Evolutionary conservation across 2,329 filamentous ascomycete genomes (phyloP), one percentile per base, ranked within the genome.

Genomic region (Plenodomus biglobosus): DNA sequence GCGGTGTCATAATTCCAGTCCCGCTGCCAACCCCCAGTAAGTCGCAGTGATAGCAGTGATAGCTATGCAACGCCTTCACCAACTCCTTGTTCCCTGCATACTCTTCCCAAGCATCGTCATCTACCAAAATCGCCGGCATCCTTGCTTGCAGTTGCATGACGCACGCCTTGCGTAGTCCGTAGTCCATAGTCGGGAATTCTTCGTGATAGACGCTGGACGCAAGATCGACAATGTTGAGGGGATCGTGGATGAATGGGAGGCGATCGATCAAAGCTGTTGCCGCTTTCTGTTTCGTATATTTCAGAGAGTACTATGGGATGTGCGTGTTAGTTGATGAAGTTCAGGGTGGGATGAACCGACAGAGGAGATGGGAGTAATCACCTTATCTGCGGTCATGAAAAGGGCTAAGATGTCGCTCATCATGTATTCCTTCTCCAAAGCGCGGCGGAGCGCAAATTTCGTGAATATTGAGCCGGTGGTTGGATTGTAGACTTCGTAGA

Each of bases 301-400:
- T 51, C 8, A 65, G 51, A 21, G 39, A 48, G 41, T 65, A 65
- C 61, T 65, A 40, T n/a, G 13, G 7, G 1, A 0, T n/a, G 4
- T 21, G 16, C 59, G 21, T 42, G 48, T 40, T 8, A 35, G 22
- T 15, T 15, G 8, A 8, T 13, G 1, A 10, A 20, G 0, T 7
- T n/a, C 8, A 11, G 10, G 11, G 4, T 30, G 22, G 10, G 22
- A n/a, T 18, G 6, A 11, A 32, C 6, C 8, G 27, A 3, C 6
- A 32, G 27, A 15, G 7, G 3, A 8, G 13, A 11, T 10, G 11
- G 13, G 13, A 8, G 30, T 36, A 11, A 41, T n/a, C n/a, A 58
- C 62, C 49, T 65, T 65, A 38, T 65, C 62, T 4, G 45, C 49
- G 0, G 62, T 55, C 24, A 64, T 41, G 50, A 63, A 64, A 3